These are phyloP conservation scores for Trichoderma sp. DNA, from an alignment of 2,329 filamentous ascomycete genomes.

Conservation along the genomic window DNA sequence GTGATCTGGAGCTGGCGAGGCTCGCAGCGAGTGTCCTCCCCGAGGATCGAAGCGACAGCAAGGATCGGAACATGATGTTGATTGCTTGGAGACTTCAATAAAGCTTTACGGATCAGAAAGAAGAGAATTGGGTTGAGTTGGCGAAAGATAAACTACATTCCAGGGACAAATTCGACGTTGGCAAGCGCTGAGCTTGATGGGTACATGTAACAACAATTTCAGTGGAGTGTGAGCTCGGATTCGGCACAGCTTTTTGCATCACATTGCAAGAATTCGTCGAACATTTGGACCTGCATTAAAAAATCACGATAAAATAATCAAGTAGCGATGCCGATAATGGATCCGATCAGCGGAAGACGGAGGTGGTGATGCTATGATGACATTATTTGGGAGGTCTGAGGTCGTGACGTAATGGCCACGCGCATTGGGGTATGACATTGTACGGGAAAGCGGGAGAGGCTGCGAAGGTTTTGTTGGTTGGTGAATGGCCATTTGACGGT, in stretches of 20 bases:
- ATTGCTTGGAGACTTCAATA: background rate
- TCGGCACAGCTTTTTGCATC: background rate
- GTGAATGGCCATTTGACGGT: background rate
- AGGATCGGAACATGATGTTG: constrained; percentile 34
- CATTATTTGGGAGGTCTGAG: background rate
- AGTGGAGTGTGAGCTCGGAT: background rate
- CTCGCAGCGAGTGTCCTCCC: background rate
- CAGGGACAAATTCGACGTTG: background rate
- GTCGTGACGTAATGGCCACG: constrained; percentile 23
- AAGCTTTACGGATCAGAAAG: background rate
- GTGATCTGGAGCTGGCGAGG: constrained; percentile 18
- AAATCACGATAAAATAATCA: background rate
- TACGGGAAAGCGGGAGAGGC: background rate
- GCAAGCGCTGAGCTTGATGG: background rate
- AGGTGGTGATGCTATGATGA: constrained; percentile 19
- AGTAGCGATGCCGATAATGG: background rate
- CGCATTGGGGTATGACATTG: background rate
- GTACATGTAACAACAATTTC: background rate
- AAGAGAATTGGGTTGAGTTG: background rate
- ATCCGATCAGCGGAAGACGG: background rate
- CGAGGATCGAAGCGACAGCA: constrained; percentile 16
- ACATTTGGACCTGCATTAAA: background rate
- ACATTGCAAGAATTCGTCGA: background rate
- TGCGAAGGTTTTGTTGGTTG: background rate
- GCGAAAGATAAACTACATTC: background rate